Evolutionary conservation across 208 protist species (phyloP).

Genomic region (Trypanosoma mega): DNA sequence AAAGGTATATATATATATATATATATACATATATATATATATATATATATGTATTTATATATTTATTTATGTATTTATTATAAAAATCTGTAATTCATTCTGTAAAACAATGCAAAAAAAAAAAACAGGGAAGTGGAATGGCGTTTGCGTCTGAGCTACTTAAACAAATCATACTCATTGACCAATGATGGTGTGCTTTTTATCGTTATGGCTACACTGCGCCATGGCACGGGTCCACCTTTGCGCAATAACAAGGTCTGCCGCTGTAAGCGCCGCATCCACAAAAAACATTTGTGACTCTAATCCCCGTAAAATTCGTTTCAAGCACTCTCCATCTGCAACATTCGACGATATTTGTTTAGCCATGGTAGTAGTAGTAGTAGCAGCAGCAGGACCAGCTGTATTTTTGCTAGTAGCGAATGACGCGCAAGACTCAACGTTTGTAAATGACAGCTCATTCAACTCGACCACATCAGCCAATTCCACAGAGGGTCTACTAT

Average conservation of each 20-base stretch:
- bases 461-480: slow-evolving; percentile 27
- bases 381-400: not conserved
- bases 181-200: not conserved
- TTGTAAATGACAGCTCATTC: not conserved
- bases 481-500: too few species aligned
- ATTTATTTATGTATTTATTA: too few species aligned
- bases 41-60: too few species aligned
- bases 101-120: too few species aligned
- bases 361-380: not conserved
- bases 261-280: slow-evolving; percentile 11
- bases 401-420: not conserved
- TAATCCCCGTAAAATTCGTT: slow-evolving; percentile 12
- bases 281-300: slow-evolving; percentile 25
- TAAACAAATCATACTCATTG: too few species aligned
- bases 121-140: too few species aligned
- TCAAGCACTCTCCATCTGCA: slow-evolving; percentile 1
- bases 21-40: too few species aligned
- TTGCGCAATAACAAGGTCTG: slow-evolving; percentile 5
- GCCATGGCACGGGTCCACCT: slow-evolving; percentile 33
- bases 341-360: not conserved
- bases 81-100: too few species aligned
- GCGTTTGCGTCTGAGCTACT: too few species aligned
- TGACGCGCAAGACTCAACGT: not conserved
- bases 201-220: not conserved
- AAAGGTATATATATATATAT: too few species aligned